A percentile compares a stretch with the other conserved stretches of the same genome.
Conservation (phyloP, 2,329 filamentous ascomycete genomes). For the Colletotrichum sp. region DNA sequence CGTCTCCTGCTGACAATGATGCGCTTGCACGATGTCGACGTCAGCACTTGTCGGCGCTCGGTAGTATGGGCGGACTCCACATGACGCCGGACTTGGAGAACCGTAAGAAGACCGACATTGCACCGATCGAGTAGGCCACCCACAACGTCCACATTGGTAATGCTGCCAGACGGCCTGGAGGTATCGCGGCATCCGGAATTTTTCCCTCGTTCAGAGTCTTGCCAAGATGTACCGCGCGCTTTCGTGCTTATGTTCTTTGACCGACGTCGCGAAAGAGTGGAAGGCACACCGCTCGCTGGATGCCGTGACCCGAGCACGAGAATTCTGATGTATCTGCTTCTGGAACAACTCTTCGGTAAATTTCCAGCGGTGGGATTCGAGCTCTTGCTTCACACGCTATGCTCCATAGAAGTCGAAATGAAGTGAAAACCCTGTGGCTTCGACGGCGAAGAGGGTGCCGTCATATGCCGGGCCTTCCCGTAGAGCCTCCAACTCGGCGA, state of each 20-base stretch:
- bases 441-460: neutral
- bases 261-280: neutral
- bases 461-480: neutral
- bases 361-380: accelerated
- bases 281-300: neutral
- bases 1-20: neutral
- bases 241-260: neutral
- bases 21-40: neutral
- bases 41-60: neutral
- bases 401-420: neutral
- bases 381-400: accelerated
- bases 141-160: neutral
- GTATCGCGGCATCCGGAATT: neutral
- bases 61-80: neutral
- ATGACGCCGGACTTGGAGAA: neutral
- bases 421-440: neutral
- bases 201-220: neutral
- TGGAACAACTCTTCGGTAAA: neutral
- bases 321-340: neutral
- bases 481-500: neutral
- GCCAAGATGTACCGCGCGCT: neutral
- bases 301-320: neutral
- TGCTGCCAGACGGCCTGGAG: neutral
- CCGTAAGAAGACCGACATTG: neutral
- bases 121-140: neutral